These are phyloP conservation scores for Lathyrus tuberosus DNA, from an alignment of 306 rosid species.

Conservation along the genomic window DNA sequence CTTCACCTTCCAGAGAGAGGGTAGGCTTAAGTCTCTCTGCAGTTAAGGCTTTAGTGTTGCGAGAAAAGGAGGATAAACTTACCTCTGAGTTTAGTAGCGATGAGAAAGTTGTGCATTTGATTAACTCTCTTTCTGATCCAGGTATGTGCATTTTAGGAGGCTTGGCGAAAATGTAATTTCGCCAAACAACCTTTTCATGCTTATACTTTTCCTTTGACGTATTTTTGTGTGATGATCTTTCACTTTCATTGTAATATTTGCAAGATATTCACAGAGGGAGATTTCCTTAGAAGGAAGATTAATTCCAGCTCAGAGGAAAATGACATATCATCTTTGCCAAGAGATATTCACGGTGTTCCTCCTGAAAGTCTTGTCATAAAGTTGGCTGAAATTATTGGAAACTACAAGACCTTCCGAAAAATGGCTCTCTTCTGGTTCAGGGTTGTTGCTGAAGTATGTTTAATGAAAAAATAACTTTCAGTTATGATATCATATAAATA, in stretches of 20 bases:
- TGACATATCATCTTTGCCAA: constrained; percentile 58
- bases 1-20: too few species aligned
- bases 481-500: constrained; percentile 32
- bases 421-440: constrained; percentile 91
- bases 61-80: too few species aligned
- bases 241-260: constrained; percentile 78
- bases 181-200: constrained; percentile 27
- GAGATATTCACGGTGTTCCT: constrained; percentile 97
- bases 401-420: constrained; percentile 68
- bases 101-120: too few species aligned
- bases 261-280: constrained; percentile 92
- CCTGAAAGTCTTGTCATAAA: constrained; percentile 84
- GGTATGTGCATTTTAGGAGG: constrained; percentile 65
- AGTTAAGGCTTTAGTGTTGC: too few species aligned
- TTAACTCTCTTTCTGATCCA: constrained; percentile 70
- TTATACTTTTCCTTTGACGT: too few species aligned
- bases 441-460: constrained; percentile 79
- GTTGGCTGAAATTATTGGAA: constrained; percentile 89
- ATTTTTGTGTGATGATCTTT: constrained; percentile 65
- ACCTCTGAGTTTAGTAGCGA: too few species aligned
- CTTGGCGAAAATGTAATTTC: constrained; percentile 33
- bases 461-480: constrained; percentile 36
- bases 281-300: constrained; percentile 75
- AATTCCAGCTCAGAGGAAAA: constrained; percentile 55
- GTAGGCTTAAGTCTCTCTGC: too few species aligned